Evolutionary conservation across 2,329 filamentous ascomycete genomes (phyloP).

Genomic region (Curvularia hawaiiensis): DNA sequence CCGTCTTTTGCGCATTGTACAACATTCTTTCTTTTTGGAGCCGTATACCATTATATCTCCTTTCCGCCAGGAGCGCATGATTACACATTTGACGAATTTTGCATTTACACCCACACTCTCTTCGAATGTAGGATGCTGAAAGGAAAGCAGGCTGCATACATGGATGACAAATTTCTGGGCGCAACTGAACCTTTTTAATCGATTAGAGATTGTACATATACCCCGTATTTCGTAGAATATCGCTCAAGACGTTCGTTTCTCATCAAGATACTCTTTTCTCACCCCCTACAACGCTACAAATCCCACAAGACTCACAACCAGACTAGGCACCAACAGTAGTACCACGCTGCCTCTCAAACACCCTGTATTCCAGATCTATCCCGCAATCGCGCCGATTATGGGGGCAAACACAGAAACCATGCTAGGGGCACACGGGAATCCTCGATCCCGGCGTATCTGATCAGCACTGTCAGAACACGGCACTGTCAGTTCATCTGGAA

Average conservation of each 20-base stretch:
- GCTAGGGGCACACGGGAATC: neutral
- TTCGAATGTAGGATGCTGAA: neutral
- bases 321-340: neutral
- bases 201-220: neutral
- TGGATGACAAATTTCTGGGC: neutral
- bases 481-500: neutral
- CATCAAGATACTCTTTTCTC: neutral
- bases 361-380: neutral
- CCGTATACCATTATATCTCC: neutral
- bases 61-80: neutral
- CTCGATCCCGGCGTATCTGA: neutral
- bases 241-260: neutral
- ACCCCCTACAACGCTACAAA: neutral
- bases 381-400: neutral
- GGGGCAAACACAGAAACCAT: neutral
- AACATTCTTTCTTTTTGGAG: neutral
- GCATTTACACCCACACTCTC: neutral
- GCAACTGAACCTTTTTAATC: neutral
- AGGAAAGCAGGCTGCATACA: neutral
- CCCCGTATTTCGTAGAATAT: neutral
- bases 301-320: neutral
- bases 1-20: neutral
- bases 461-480: neutral
- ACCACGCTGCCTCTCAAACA: neutral
- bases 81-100: neutral